phyloP scores from a whole-genome alignment of 1,139 yeast species.

The Sugiyamaella paludigena region DNA sequence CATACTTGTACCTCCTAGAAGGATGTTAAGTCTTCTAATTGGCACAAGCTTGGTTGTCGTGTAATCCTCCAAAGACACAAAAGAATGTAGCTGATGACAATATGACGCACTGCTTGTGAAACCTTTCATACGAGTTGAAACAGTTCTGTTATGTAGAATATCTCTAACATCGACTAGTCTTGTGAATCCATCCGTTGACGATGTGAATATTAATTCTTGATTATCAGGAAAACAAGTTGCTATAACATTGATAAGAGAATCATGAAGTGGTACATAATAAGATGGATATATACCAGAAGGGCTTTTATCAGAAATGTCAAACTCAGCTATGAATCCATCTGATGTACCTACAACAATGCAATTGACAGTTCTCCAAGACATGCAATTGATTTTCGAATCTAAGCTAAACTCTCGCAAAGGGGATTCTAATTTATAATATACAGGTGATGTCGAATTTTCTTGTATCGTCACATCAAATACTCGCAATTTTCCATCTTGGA shows the following conservation, averaged over 20 bases:
- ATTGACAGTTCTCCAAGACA: conserved; percentile 53
- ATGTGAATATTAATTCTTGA: conserved; percentile 45
- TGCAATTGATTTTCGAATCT: conserved; percentile 46
- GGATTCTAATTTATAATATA: conserved; percentile 32
- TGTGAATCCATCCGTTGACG: conserved; percentile 49
- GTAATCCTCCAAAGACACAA: conserved; percentile 45
- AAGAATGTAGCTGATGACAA: conserved; percentile 41
- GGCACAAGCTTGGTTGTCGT: conserved; percentile 40
- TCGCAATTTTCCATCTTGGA: conserved; percentile 61
- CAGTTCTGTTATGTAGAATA: conserved; percentile 39
- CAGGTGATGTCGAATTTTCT: conserved; percentile 29
- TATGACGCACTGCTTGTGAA: conserved; percentile 37
- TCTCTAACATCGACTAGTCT: conserved; percentile 46
- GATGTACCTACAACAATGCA: conserved; percentile 59
- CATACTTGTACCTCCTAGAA: conserved; percentile 37
- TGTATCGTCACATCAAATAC: conserved; percentile 42
- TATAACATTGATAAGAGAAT: conserved; percentile 50
- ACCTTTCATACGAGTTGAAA: conserved; percentile 39
- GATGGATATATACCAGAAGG: conserved; percentile 44
- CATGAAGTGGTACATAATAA: conserved; percentile 47
- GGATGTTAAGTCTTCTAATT: conserved; percentile 36
- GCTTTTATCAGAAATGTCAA: conserved; percentile 39
- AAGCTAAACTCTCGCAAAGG: conserved; percentile 37
- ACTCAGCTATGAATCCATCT: conserved; percentile 68
- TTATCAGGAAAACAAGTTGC: conserved; percentile 43